Evolutionary conservation across 169 alveolate species (phyloP), one percentile per base, ranked within the genome.

Genomic region (Plasmodium knowlesi): DNA sequence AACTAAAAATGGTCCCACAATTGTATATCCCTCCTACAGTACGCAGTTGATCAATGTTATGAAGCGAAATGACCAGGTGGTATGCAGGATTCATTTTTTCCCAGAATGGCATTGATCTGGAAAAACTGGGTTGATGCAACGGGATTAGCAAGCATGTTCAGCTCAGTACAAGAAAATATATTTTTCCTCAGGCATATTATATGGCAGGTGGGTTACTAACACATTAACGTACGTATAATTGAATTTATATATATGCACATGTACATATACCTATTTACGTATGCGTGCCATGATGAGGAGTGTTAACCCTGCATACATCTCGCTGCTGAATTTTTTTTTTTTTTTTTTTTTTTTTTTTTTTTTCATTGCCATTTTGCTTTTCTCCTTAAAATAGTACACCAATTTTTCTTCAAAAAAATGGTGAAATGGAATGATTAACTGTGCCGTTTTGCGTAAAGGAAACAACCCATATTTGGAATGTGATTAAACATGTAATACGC

Each of bases 331-430:
- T 34, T 34, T 74, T 28, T 74, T 43, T 41, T 30, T 41, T 76
- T 76, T 25, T 76, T 76, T 32, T 74, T 74, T 74, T 74, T 22
- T 74, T 74, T 30, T 74, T 74, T 74, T n/a, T 41, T n/a, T 1
- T 32, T 32, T 32, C 3, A 32, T 76, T 19, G 5, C 41, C 61
- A 19, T 32, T 76, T 76, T 76, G 34, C 61, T 32, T 1, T 6
- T 76, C 25, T 76, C 6, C 61, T 76, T 76, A 76, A 76, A 37
- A 37, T 76, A 19, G 14, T 76, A 76, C 83, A 41, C 61, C 61
- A 14, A 19, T 28, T 25, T 28, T 67, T 22, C 5, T 67, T 2
- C 5, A 19, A 67, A 28, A 67, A 67, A 67, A 25, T 9, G 37
- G 32, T 19, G 37, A 67, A 67, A 25, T 25, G 37, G 19, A 67